Base-by-base conservation (phyloP, 2,329 filamentous ascomycete genomes). In the Trichoderma sp. region DNA sequence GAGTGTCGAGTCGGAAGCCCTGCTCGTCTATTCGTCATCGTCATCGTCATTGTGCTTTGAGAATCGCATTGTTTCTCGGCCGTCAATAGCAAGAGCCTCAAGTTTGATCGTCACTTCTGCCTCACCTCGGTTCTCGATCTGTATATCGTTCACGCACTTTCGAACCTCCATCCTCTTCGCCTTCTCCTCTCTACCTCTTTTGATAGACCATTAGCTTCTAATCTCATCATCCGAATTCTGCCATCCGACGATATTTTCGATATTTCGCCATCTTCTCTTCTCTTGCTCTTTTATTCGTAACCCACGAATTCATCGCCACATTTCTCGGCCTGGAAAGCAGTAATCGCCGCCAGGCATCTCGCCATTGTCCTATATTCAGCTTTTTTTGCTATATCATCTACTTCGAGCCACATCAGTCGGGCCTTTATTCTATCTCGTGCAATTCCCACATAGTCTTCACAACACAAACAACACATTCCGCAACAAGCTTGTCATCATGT, bases 401-500 rank as follows among this genome's bases (percentile, higher is more conserved):
- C n/a, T 18, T 21, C 14, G 16, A 21, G 49, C 26, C 26, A 13
- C 34, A 43, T 13, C 43, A 18, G 32, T 55, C 10, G 32, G 16
- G 16, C 14, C 30, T 21, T 8, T 14, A 28, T 16, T 16, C 7
- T 14, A 30, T n/a, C n/a, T 6, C 3, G 14, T 49, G 8, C 51
- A 34, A 59, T 28, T 55, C n/a, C 32, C 8, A 13, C 46, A 4
- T n/a, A 26, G n/a, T 34, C 13, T 21, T 18, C 10, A 18, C 49
- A 18, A 55, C 56, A 8, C 34, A 37, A 39, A 39, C 54, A 39
- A 30, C 39, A 66, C 7, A 43, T 43, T n/a, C 32, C 46, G 24
- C 63, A 66, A 61, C 52, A 24, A 61, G 26, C 51, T 51, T 66
- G 56, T 52, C 63, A 79, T 70, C 77, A 87, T 87, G 85, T 80